Percentiles rank a stretch among this genome's conserved stretches.
phyloP scores from a whole-genome alignment of 1,139 yeast genomes.

The Nakaseomyces uthaithaninus region DNA sequence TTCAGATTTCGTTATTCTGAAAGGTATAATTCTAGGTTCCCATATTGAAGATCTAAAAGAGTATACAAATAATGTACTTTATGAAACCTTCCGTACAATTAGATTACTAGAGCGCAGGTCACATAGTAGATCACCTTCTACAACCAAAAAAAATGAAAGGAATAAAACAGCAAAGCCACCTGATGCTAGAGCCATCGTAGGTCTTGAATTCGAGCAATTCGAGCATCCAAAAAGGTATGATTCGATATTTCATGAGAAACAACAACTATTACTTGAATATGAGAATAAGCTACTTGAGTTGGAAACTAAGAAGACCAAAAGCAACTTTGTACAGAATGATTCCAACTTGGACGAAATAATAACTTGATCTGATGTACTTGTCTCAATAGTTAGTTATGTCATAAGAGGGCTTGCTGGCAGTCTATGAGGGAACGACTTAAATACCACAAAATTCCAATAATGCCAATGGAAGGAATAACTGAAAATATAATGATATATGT shows the following conservation, averaged over 20 bases:
- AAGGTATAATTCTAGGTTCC: slow-evolving; percentile 80
- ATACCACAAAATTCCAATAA: no score
- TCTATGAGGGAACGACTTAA: no score
- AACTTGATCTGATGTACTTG: no score
- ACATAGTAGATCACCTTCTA: background rate
- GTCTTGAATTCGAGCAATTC: background rate
- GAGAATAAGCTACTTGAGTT: background rate
- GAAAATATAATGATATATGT: no score
- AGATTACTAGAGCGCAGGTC: background rate
- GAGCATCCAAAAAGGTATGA: background rate
- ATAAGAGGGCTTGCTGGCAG: no score
- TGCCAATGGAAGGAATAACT: no score
- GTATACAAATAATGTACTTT: slow-evolving; percentile 81
- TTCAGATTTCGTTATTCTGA: slow-evolving; percentile 76
- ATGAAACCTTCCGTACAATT: slow-evolving; percentile 80
- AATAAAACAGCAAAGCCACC: no score
- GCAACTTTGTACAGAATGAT: no score
- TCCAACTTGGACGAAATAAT: no score
- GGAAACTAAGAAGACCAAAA: background rate
- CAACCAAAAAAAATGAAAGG: background rate
- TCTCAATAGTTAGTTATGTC: no score
- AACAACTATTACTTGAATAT: background rate
- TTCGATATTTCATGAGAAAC: background rate
- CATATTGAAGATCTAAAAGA: slow-evolving; percentile 91
- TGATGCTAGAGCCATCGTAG: background rate